These are phyloP conservation scores for Penicillium sp. DNA, from an alignment of 2,329 filamentous ascomycete species.

Conservation along the genomic window DNA sequence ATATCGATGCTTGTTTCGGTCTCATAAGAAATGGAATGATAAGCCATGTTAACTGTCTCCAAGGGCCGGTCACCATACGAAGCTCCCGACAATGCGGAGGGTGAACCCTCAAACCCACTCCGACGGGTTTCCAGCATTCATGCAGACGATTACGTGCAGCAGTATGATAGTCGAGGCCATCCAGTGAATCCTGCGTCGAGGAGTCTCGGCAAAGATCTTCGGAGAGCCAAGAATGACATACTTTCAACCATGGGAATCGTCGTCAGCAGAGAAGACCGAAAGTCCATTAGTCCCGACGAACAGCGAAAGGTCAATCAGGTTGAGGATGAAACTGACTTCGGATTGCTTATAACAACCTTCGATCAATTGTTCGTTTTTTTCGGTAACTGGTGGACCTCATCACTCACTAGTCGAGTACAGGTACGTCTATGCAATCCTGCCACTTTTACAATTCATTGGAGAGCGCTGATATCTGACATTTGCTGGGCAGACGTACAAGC, in stretches of 20 bases:
- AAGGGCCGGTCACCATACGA: constrained; percentile 48
- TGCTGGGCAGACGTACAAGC: constrained; percentile 36
- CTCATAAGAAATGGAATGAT: not conserved
- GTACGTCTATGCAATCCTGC: constrained; percentile 22
- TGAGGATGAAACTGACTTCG: constrained; percentile 44
- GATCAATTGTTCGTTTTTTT: constrained; percentile 43
- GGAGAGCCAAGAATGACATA: constrained; percentile 50
- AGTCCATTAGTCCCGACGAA: constrained; percentile 35
- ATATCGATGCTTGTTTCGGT: not conserved
- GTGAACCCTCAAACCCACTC: constrained; percentile 21
- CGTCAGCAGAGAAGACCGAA: constrained; percentile 42
- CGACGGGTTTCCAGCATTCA: constrained; percentile 29
- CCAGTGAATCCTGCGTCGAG: constrained; percentile 46
- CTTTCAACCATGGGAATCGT: constrained; percentile 49
- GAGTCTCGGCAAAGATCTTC: constrained; percentile 37
- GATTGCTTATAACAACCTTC: constrained; percentile 40
- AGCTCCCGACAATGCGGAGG: constrained; percentile 33
- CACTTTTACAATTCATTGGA: not conserved
- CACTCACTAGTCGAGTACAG: constrained; percentile 38
- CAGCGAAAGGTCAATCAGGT: constrained; percentile 39
- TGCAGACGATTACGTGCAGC: constrained; percentile 45
- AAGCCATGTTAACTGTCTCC: constrained; percentile 20
- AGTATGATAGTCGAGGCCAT: constrained; percentile 48
- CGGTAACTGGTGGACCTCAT: constrained; percentile 43
- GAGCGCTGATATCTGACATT: constrained; percentile 1